Evolutionary conservation across 805 yeast species (phyloP).

Genomic region (Candida odintsovae): DNA sequence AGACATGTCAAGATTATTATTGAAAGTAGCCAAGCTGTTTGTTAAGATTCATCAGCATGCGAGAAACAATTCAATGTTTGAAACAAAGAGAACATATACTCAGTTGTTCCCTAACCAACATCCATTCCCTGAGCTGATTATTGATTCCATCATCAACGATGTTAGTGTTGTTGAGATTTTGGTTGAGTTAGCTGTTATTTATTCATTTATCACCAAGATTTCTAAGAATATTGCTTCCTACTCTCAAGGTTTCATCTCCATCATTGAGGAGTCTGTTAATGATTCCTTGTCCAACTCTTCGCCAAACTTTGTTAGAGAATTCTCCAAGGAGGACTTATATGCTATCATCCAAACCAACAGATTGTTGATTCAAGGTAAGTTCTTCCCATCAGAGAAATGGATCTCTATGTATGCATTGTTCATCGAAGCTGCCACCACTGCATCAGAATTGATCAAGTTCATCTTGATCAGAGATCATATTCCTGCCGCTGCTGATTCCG

Average conservation of each 20-base stretch:
- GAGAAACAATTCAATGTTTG: constrained; percentile 34
- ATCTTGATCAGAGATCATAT: constrained; percentile 43
- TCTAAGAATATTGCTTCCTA: constrained; percentile 36
- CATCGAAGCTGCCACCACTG: constrained; percentile 47
- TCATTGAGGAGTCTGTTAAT: constrained; percentile 30
- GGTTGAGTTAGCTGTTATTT: constrained; percentile 61
- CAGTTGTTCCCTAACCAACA: constrained; percentile 59
- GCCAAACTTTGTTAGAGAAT: constrained; percentile 34
- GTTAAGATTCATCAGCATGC: constrained; percentile 46
- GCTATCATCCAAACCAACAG: constrained; percentile 44
- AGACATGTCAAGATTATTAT: constrained; percentile 46
- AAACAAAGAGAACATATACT: constrained; percentile 60
- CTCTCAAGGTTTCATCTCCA: constrained; percentile 36
- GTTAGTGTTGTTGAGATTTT: constrained; percentile 65
- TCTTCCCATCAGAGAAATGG: constrained; percentile 71
- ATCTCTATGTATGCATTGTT: constrained; percentile 56
- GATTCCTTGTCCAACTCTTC: constrained; percentile 37
- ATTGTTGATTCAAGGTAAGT: constrained; percentile 45
- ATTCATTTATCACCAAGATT: constrained; percentile 48
- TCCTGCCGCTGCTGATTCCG: constrained; percentile 45
- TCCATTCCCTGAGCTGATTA: constrained; percentile 60
- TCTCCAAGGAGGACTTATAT: constrained; percentile 35
- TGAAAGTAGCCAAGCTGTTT: constrained; percentile 47
- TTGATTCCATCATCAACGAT: constrained; percentile 71
- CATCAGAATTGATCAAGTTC: constrained; percentile 48